A percentile compares a stretch with the other conserved stretches of the same genome.
Conservation (phyloP, 495 filamentous ascomycete genomes). For the Neohortaea acidophila region DNA sequence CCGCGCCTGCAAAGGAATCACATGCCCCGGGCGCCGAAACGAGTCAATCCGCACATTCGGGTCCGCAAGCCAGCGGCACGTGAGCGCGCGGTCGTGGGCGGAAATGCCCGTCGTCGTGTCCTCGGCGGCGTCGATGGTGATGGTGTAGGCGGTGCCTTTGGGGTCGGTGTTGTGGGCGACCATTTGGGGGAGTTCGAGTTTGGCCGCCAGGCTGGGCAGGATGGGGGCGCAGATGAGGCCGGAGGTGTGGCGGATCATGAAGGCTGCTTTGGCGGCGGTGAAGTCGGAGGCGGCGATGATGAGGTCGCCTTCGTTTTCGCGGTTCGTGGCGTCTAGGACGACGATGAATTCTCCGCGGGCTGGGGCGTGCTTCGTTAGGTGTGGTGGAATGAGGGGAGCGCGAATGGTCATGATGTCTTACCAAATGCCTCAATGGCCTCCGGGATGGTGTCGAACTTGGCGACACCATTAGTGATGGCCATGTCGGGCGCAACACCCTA, state of each 20-base stretch:
- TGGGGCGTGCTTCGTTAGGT: slow-evolving; percentile 22
- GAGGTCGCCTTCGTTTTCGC: slow-evolving; percentile 96
- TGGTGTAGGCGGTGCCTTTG: slow-evolving; percentile 80
- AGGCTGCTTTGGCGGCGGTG: slow-evolving; percentile 83
- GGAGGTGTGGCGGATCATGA: slow-evolving; percentile 72
- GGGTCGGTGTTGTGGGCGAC: slow-evolving; percentile 66
- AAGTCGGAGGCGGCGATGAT: slow-evolving; percentile 82
- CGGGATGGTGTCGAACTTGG: slow-evolving; percentile 58
- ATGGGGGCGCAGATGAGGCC: slow-evolving; percentile 85
- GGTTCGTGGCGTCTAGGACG: slow-evolving; percentile 73
- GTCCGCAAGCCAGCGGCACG: slow-evolving; percentile 64
- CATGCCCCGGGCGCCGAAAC: slow-evolving; percentile 78
- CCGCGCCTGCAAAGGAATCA: slow-evolving; percentile 69
- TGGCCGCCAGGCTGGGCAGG: slow-evolving; percentile 44
- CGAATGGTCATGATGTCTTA: slow-evolving; percentile 32
- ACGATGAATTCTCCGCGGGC: slow-evolving; percentile 87
- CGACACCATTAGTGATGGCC: slow-evolving; percentile 12
- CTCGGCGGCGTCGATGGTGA: slow-evolving; percentile 63
- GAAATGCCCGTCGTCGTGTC: slow-evolving; percentile 78
- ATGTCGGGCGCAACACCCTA: slow-evolving; percentile 5
- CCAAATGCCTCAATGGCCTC: slow-evolving; percentile 73
- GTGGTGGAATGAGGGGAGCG: slow-evolving; percentile 1
- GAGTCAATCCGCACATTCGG: slow-evolving; percentile 37
- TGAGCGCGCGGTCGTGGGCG: slow-evolving; percentile 72
- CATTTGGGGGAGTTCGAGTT: slow-evolving; percentile 78